Conservation (phyloP, 1,139 yeast genomes). For the Debaryomyces psychrophilus region DNA sequence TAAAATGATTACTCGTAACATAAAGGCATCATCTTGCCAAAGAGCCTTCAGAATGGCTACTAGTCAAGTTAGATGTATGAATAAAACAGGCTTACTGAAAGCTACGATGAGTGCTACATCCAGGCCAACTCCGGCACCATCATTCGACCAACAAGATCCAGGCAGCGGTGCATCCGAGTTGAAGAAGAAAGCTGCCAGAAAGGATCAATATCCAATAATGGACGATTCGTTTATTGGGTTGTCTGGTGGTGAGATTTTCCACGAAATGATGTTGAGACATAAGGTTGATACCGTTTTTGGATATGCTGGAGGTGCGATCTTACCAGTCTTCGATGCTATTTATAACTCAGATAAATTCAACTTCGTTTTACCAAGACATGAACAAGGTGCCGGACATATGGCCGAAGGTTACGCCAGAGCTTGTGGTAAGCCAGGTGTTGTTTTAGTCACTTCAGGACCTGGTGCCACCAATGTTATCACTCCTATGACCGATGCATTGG, state of each 20-base stretch:
- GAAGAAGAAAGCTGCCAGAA: slow-evolving; percentile 15
- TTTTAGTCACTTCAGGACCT: slow-evolving; percentile 96
- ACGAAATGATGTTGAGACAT: slow-evolving; percentile 98
- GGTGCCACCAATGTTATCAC: slow-evolving; percentile 98
- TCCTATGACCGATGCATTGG: slow-evolving; percentile 96
- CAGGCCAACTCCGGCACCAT: slow-evolving; percentile 45
- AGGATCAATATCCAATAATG: slow-evolving; percentile 37
- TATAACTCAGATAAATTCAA: slow-evolving; percentile 87
- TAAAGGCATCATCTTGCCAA: slow-evolving; percentile 13
- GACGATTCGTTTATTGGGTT: slow-evolving; percentile 91
- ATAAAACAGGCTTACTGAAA: slow-evolving; percentile 35
- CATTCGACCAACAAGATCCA: slow-evolving; percentile 33
- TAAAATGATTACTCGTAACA: slow-evolving; percentile 12
- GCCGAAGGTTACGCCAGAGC: slow-evolving; percentile 99
- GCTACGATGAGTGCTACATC: slow-evolving; percentile 38
- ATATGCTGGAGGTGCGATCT: slow-evolving; percentile 97
- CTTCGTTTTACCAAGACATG: slow-evolving; percentile 93
- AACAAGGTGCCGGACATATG: slow-evolving; percentile 99
- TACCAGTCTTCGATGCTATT: slow-evolving; percentile 97
- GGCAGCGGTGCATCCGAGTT: slow-evolving; percentile 7
- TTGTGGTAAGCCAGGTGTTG: slow-evolving; percentile 96
- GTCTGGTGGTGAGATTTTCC: slow-evolving; percentile 97
- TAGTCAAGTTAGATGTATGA: slow-evolving; percentile 30
- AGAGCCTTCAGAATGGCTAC: slow-evolving; percentile 18
- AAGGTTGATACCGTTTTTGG: slow-evolving; percentile 94